Conservation (phyloP, 257 asterid genomes). For the Gentiana straminea region DNA sequence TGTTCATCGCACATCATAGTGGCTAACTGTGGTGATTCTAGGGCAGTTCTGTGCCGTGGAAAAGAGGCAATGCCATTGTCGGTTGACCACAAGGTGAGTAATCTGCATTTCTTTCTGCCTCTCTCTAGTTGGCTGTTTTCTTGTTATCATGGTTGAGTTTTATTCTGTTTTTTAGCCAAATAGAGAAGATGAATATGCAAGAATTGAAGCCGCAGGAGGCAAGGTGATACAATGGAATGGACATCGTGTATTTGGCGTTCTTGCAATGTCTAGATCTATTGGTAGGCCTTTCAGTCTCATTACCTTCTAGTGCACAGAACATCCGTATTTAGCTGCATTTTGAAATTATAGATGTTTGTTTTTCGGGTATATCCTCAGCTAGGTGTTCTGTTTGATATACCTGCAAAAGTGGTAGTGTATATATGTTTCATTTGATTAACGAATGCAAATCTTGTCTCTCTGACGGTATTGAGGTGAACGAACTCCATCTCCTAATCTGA, state of each 20-base stretch:
- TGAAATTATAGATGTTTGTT: background rate
- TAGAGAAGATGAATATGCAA: constrained; percentile 83
- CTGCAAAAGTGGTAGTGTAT: too few relatives aligned
- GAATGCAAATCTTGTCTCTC: too few relatives aligned
- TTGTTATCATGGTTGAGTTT: constrained; percentile 8
- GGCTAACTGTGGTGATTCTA: constrained; percentile 90
- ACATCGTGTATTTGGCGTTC: constrained; percentile 93
- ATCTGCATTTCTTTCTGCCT: background rate
- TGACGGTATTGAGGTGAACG: too few relatives aligned
- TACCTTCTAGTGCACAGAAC: background rate
- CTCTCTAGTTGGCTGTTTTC: background rate
- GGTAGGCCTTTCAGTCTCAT: constrained; percentile 37
- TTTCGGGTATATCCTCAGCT: too few relatives aligned
- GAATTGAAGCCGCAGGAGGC: constrained; percentile 96
- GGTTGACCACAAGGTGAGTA: constrained; percentile 70
- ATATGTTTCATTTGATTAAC: too few relatives aligned
- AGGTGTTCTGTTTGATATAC: too few relatives aligned
- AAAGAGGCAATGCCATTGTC: constrained; percentile 74
- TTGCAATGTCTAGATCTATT: constrained; percentile 94
- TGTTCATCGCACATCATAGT: constrained; percentile 95
- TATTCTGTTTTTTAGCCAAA: constrained; percentile 47
- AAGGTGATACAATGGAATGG: constrained; percentile 99
- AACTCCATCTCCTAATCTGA: too few relatives aligned
- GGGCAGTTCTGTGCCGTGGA: constrained; percentile 94
- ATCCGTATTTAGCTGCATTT: constrained; percentile 1